Conservation (phyloP, 768 basidiomycete species). For the Termitomyces sp. region DNA sequence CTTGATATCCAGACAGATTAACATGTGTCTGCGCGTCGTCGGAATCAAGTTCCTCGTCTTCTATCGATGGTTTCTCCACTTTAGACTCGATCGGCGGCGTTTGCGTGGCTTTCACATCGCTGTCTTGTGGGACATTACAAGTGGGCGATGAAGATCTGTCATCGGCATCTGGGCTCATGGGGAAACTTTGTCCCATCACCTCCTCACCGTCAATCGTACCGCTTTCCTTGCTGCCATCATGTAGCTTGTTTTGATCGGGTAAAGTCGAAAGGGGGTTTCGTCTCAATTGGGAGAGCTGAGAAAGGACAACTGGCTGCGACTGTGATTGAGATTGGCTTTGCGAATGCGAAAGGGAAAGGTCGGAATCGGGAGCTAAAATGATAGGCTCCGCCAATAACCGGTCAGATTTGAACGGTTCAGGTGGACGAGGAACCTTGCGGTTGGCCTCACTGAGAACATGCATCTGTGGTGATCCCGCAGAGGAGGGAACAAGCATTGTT, state of each 20-base stretch:
- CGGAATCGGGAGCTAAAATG: constrained; percentile 54
- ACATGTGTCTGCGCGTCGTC: constrained; percentile 12
- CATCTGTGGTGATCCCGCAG: constrained; percentile 1
- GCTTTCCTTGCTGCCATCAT: not conserved
- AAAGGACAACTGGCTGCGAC: constrained; percentile 16
- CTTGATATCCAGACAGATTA: not conserved
- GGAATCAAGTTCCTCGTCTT: constrained; percentile 1
- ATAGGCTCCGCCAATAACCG: constrained; percentile 27
- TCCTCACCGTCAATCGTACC: too few species aligned
- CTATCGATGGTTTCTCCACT: too few species aligned
- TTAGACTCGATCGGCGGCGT: not conserved
- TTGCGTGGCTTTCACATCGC: not conserved
- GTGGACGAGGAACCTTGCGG: constrained; percentile 45
- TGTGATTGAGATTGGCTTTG: constrained; percentile 29
- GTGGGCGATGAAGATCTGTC: too few species aligned
- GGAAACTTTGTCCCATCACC: not conserved
- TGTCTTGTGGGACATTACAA: not conserved
- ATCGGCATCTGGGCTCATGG: not conserved
- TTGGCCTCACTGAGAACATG: constrained; percentile 22
- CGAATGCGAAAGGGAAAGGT: constrained; percentile 37
- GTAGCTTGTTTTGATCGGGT: not conserved
- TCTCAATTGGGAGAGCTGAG: constrained; percentile 12
- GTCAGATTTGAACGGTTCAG: constrained; percentile 22
- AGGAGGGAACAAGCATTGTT: constrained; percentile 5
- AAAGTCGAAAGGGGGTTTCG: not conserved